Evolutionary conservation across 352 stramenopile species (phyloP).

Genomic region (Phytophthora litchii): DNA sequence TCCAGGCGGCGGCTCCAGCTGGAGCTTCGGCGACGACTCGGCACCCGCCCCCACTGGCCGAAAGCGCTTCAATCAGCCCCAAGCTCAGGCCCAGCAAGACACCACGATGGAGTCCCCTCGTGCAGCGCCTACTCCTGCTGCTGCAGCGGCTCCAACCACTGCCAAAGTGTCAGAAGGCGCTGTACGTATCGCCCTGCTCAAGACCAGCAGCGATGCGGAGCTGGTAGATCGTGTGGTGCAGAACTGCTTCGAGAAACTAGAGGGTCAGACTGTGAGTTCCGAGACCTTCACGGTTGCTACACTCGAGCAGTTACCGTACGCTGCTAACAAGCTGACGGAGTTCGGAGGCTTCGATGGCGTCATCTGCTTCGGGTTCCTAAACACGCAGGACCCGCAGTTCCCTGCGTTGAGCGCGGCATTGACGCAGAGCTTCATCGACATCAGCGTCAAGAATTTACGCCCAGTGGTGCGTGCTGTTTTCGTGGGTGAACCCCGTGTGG

Average conservation of each 20-base stretch:
- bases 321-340: slow-evolving; percentile 81
- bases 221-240: slow-evolving; percentile 74
- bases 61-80: slow-evolving; percentile 37
- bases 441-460: slow-evolving; percentile 82
- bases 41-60: slow-evolving; percentile 22
- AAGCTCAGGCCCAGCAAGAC: slow-evolving; percentile 26
- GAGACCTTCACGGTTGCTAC: slow-evolving; percentile 80
- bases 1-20: slow-evolving; percentile 79
- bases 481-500: slow-evolving; percentile 73
- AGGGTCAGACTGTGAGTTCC: slow-evolving; percentile 33
- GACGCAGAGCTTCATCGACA: slow-evolving; percentile 82
- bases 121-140: slow-evolving; percentile 23
- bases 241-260: slow-evolving; percentile 62
- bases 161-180: slow-evolving; percentile 6
- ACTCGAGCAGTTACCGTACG: slow-evolving; percentile 85
- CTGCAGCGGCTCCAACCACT: slow-evolving; percentile 21
- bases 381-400: slow-evolving; percentile 69
- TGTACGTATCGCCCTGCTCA: slow-evolving; percentile 72
- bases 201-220: slow-evolving; percentile 76
- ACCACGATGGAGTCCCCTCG: slow-evolving; percentile 51
- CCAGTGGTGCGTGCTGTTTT: slow-evolving; percentile 82
- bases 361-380: slow-evolving; percentile 84
- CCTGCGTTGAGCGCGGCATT: slow-evolving; percentile 56
- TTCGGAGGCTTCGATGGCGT: slow-evolving; percentile 79
- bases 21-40: slow-evolving; percentile 66